Base-by-base conservation (phyloP, 2,329 filamentous ascomycete genomes). In the Gliomastix tumulicola region DNA sequence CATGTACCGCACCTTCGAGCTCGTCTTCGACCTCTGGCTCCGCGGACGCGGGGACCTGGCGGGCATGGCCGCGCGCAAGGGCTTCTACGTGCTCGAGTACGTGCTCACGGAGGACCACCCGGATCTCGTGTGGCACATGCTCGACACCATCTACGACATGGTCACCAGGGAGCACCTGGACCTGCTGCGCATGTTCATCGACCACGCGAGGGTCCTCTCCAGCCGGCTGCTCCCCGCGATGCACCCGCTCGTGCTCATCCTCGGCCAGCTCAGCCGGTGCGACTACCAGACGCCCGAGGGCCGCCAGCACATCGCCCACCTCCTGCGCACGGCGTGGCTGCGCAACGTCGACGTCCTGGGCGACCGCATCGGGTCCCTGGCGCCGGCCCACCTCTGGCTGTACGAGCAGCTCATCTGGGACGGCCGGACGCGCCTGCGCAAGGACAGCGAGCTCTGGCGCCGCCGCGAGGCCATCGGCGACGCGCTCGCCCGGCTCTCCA, bases 361-460 rank as follows among this genome's bases (percentile, higher is more conserved):
- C 10, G 46, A 50, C 20, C 50, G 53, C 21, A 54, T 61, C 21
- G 50, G 50, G 10, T 46, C 51, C 3, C 48, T 47, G 8, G 46
- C 51, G 13, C 40, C 53, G 7, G 50, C 50, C 23, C 51, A 53
- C 18, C 48, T 61, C 5, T 61, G 58, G 58, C 55, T 60, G 31
- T 61, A 61, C 38, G 58, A 61, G 39, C 58, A 61, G 39, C 41
- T 61, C 11, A 61, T 61, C 6, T 61, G 58, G 58, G 58, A 61
- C 37, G 58, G 56, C 16, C 54, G 57, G 21, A 60, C 57, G 11
- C 44, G 50, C 9, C 44, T 61, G 19, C 54, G 58, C 6, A 55
- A 47, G 38, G 49, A 50, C 15, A 59, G 56, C 31, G 46, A 54
- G 10, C 39, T 60, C 18, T 49, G 49, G 16, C 49, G 41, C 32